Conservation (phyloP, 1,139 yeast species). For the Trichomonascaceae sp. region DNA sequence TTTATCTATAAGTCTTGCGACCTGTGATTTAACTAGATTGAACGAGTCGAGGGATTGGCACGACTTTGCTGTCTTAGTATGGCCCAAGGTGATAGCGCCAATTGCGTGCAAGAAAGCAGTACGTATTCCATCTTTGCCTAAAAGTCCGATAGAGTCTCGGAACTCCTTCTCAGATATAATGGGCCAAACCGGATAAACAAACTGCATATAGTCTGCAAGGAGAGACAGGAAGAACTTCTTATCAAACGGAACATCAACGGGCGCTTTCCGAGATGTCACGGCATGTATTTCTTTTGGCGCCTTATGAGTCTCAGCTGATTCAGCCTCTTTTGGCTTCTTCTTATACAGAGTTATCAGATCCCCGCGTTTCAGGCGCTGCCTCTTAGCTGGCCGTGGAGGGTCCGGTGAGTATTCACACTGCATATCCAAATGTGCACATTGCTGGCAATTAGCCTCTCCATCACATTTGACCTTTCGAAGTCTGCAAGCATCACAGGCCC, state of each 20-base stretch:
- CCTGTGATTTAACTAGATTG: not conserved
- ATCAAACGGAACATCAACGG: slow-evolving; percentile 1
- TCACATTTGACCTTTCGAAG: slow-evolving; percentile 18
- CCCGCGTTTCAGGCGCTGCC: slow-evolving; percentile 14
- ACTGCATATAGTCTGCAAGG: slow-evolving; percentile 11
- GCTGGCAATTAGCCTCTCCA: slow-evolving; percentile 16
- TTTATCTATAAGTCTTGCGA: slow-evolving; percentile 10
- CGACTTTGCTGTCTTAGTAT: slow-evolving; percentile 9
- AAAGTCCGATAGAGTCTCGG: slow-evolving; percentile 9
- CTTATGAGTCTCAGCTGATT: too few relatives aligned
- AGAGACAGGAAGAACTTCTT: slow-evolving; percentile 11
- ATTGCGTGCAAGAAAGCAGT: slow-evolving; percentile 17
- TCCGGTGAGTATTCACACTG: slow-evolving; percentile 15
- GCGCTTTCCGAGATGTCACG: not conserved
- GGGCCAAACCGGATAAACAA: slow-evolving; percentile 19
- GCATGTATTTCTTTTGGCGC: not conserved
- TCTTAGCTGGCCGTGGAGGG: slow-evolving; percentile 4
- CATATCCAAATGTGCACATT: slow-evolving; percentile 14
- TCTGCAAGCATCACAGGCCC: slow-evolving; percentile 20
- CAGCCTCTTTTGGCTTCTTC: not conserved
- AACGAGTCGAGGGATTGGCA: slow-evolving; percentile 4
- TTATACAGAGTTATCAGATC: slow-evolving; percentile 14
- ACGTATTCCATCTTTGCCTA: slow-evolving; percentile 7
- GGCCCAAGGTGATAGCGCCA: slow-evolving; percentile 17
- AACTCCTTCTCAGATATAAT: slow-evolving; percentile 15